Base-by-base conservation (phyloP, 2,329 filamentous ascomycete genomes). In the Eutypella sp. region DNA sequence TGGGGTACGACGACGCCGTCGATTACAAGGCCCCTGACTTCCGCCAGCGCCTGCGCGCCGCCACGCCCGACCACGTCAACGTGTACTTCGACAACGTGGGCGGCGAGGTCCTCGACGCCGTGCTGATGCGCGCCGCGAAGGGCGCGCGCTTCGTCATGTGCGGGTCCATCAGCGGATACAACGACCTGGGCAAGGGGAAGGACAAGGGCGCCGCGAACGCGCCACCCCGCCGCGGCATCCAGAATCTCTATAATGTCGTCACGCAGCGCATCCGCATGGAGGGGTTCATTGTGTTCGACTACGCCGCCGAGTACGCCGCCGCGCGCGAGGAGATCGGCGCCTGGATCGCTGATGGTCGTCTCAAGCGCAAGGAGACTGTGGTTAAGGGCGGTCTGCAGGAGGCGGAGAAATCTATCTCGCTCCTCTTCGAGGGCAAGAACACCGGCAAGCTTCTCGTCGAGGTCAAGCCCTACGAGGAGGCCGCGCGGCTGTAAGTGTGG, bases 241-340 rank as follows among this genome's bases (percentile, higher is more conserved):
- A 40, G n/a, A 62, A 65, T 54, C 56, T 67, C 23, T 47, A 47
- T 44, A 50, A 57, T 16, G 47, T 66, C 38, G 56, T 57, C 5
- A 36, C 49, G 5, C 58, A 73, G 72, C 67, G 79, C 48, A 76
- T 82, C 58, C 74, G 68, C 44, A 80, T 87, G 72, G 74, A 85
- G 67, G 84, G 84, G 1, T 90, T 91, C 66, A 84, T 90, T 50
- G 77, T 89, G 41, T 78, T 87, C 45, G 87, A 90, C 62, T 87
- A 76, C 57, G 66, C 63, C 4, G 68, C 75, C 43, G 72, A 84
- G 57, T 86, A 77, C 60, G 59, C 72, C 0, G 62, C 67, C 36
- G 87, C 84, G 1, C 67, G 76, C 53, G 69, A 75, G 59, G 74
- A 89, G 55, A 68, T 90, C 13, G 74, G 75, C 1, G 64, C 77